Evolutionary conservation across 2,329 filamentous ascomycete genomes (phyloP), one percentile per base, ranked within the genome.

Genomic region (Talaromyces sp.): DNA sequence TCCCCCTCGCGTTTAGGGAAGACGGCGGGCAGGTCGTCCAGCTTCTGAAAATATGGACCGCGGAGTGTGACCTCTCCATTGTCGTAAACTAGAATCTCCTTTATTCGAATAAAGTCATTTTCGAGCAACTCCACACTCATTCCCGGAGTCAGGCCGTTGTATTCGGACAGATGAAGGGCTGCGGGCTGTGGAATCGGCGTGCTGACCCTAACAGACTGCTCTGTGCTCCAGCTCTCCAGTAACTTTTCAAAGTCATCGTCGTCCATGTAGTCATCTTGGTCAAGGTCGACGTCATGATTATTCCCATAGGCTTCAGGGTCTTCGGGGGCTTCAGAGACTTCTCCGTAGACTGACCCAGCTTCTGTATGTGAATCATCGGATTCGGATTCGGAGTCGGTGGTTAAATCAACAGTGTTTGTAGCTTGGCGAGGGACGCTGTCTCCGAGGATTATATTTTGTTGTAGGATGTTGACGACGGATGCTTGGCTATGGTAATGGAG

Each of bases 1-100:
- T 85, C 83, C 52, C 83, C 79, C 0, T 60, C 50, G 31, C 72
- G 70, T 10, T 68, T 71, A 0, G 75, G 75, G 2, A 83, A 67
- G 12, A 76, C 69, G 0, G 73, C 74, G 2, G 72, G 63, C 16
- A 78, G 64, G 1, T 72, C 61, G 2, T 69, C 72, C 1, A 70
- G 69, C 8, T 72, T 71, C 4, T 72, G 67, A 5, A 78, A 73
- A 2, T 70, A 72, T 1, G 74, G 67, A 0, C 81, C 81, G 44
- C 69, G 68, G 2, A 85, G 67, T 0, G 70, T 69, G 0, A 78
- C 59, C 0, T 65, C 57, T 0, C 66, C 65, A 0, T 57, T 65
- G 0, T 60, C 8, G 5, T 72, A 63, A 65, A 73, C 60, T 14
- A 73, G 61, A 1, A 84, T 75, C 1, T 69, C 59, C 9, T 65